Percentiles rank a stretch among this genome's conserved stretches.
Conservation (phyloP, 2,329 filamentous ascomycete species). For the Pseudopyrenochaeta lycopersici region DNA sequence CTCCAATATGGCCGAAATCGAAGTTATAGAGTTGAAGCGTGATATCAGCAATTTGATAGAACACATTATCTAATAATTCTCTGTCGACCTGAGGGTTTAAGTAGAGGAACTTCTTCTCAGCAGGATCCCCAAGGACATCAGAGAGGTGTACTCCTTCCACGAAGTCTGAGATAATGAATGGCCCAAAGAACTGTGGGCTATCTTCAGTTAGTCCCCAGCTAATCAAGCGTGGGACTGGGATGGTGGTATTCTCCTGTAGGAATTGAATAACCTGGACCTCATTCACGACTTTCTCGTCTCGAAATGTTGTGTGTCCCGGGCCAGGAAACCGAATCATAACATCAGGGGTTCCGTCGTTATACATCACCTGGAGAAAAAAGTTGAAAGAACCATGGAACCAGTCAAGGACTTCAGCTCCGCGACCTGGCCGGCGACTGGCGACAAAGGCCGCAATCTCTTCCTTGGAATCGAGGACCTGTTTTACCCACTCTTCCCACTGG, state of each 20-base stretch:
- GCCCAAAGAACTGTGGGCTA: slow-evolving; percentile 29
- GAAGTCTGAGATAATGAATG: slow-evolving; percentile 37
- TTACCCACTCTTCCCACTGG: too few species aligned
- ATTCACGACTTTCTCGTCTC: slow-evolving; percentile 27
- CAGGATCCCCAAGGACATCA: slow-evolving; percentile 27
- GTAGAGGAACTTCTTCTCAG: slow-evolving; percentile 27
- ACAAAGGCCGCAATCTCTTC: too few species aligned
- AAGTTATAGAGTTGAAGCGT: slow-evolving; percentile 23
- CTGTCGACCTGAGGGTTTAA: slow-evolving; percentile 22
- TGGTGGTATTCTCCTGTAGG: slow-evolving; percentile 24
- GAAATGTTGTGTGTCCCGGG: slow-evolving; percentile 23
- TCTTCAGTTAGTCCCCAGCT: slow-evolving; percentile 29
- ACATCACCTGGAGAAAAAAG: slow-evolving; percentile 23
- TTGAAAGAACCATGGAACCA: slow-evolving; percentile 23
- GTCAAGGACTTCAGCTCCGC: too few species aligned
- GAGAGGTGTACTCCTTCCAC: slow-evolving; percentile 26
- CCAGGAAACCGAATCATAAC: slow-evolving; percentile 29
- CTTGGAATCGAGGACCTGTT: too few species aligned
- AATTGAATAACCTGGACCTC: slow-evolving; percentile 24
- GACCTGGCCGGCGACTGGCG: too few species aligned
- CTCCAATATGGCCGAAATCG: slow-evolving; percentile 27
- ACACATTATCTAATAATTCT: slow-evolving; percentile 26
- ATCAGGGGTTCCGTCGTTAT: slow-evolving; percentile 23
- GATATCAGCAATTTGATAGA: slow-evolving; percentile 30
- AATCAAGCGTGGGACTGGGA: slow-evolving; percentile 22